Evolutionary conservation across 2,329 filamentous ascomycete genomes (phyloP).

Genomic region (Aureobasidium sp.): DNA sequence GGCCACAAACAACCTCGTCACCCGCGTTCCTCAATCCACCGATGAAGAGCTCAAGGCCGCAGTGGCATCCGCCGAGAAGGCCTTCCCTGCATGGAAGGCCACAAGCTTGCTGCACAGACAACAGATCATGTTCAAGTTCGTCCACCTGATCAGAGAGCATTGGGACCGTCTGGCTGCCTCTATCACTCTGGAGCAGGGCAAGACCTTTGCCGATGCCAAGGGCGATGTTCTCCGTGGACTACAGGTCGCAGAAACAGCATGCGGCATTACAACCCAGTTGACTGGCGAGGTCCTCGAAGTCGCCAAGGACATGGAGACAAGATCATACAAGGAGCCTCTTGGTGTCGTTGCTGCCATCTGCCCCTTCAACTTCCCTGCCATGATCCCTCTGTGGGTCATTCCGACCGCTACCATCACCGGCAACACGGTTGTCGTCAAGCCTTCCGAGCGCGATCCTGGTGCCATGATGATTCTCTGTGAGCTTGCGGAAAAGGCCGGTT

Average conservation of each 20-base stretch:
- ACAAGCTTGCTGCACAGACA: constrained; percentile 64
- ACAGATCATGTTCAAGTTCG: constrained; percentile 77
- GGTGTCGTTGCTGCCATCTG: constrained; percentile 77
- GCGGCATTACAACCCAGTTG: constrained; percentile 70
- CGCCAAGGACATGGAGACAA: constrained; percentile 82
- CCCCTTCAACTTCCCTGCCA: constrained; percentile 85
- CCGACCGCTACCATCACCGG: constrained; percentile 76
- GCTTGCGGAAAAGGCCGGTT: constrained; percentile 69
- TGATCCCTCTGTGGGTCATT: constrained; percentile 89
- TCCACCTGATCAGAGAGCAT: constrained; percentile 69
- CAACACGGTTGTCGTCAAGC: constrained; percentile 78
- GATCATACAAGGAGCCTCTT: constrained; percentile 71
- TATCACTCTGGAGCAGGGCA: constrained; percentile 82
- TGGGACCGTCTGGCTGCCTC: constrained; percentile 77
- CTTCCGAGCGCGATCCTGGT: constrained; percentile 75
- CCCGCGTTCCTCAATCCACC: constrained; percentile 69
- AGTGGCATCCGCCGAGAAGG: constrained; percentile 62
- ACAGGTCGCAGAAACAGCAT: constrained; percentile 77
- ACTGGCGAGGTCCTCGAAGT: constrained; percentile 80
- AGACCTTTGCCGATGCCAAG: constrained; percentile 75
- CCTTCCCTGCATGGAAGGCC: constrained; percentile 60
- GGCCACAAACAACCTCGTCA: constrained; percentile 73
- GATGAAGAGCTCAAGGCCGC: constrained; percentile 63
- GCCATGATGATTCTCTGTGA: constrained; percentile 80
- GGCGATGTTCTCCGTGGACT: constrained; percentile 74